Percentiles rank a stretch among this genome's conserved stretches.
Conservation (phyloP, 371 early-diverging fungal genomes). For the Syncephalastrum sp. region DNA sequence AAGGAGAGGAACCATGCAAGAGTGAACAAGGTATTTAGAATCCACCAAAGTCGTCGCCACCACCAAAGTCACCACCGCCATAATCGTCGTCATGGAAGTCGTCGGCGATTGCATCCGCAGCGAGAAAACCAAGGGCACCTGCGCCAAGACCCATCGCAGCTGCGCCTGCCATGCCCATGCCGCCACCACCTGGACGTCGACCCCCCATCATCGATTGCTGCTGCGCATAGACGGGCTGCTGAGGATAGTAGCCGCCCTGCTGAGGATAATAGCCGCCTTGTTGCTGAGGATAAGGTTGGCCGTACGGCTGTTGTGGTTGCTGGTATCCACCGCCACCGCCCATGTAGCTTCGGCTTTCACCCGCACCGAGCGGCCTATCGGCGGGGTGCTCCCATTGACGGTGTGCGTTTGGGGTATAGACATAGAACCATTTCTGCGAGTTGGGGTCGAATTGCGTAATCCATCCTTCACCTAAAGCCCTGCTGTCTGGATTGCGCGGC, state of each 20-base stretch:
- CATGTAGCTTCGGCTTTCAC: conserved; percentile 1
- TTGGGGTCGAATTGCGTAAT: conserved; percentile 44
- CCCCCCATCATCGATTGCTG: conserved; percentile 11
- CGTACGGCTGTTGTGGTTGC: conserved; percentile 3
- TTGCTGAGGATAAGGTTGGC: conserved; percentile 13
- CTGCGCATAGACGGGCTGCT: conserved; percentile 24
- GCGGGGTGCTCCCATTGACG: conserved; percentile 53
- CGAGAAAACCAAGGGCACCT: conserved; percentile 34
- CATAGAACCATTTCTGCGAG: conserved; percentile 42
- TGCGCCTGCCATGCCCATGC: conserved; percentile 27
- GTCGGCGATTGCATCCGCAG: conserved; percentile 33
- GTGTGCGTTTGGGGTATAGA: conserved; percentile 43
- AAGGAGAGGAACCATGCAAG: no score
- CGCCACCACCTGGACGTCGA: conserved; percentile 16
- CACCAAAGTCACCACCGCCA: conserved; percentile 28
- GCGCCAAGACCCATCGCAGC: conserved; percentile 42
- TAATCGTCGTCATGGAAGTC: conserved; percentile 25
- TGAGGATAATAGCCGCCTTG: conserved; percentile 14
- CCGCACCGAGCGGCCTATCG: conserved; percentile 26
- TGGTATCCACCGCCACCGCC: conserved; percentile 10
- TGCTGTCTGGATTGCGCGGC: conserved; percentile 33
- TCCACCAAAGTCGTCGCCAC: conserved; percentile 16
- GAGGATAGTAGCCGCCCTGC: conserved; percentile 12
- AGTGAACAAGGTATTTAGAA: no score
- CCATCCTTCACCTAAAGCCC: conserved; percentile 41